Conservation (phyloP, 768 basidiomycete species). For the Pulveroboletus ravenelii region DNA sequence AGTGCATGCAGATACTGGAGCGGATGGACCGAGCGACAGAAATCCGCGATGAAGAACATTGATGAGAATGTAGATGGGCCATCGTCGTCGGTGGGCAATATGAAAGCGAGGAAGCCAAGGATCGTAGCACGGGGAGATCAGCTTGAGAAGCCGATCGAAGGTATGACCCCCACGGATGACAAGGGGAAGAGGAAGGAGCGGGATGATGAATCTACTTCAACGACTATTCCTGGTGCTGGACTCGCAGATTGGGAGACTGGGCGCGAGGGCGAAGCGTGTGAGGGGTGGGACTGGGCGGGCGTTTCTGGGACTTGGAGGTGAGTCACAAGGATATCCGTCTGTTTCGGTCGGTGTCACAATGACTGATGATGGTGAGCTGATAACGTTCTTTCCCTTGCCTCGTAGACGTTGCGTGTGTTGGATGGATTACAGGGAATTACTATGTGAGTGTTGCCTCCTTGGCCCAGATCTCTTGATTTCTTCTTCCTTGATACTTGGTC, state of each 20-base stretch:
- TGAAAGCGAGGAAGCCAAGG: slow-evolving; percentile 7
- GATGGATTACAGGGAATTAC: slow-evolving; percentile 53
- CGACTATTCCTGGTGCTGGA: neutral
- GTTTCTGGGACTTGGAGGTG: slow-evolving; percentile 51
- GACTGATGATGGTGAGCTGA: slow-evolving; percentile 1
- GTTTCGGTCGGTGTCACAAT: neutral
- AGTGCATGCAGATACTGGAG: slow-evolving; percentile 41
- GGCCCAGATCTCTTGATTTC: neutral
- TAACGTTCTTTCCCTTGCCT: neutral
- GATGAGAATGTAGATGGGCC: neutral
- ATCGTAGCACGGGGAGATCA: slow-evolving; percentile 8
- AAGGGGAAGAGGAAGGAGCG: slow-evolving; percentile 21
- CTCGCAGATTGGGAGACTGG: slow-evolving; percentile 23
- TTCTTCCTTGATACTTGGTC: neutral
- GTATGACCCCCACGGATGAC: neutral
- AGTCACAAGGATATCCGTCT: slow-evolving; percentile 11
- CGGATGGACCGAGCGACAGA: slow-evolving; percentile 13
- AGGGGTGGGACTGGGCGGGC: slow-evolving; percentile 60
- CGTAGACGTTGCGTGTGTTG: slow-evolving; percentile 52
- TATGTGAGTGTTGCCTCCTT: slow-evolving; percentile 36
- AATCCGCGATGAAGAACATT: neutral
- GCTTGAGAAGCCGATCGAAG: slow-evolving; percentile 9
- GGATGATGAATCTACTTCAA: neutral
- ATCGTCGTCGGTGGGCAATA: neutral
- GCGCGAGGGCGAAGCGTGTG: slow-evolving; percentile 20